Evolutionary conservation across 371 early-diverging fungal genomes (phyloP).

Genomic region (Rhizopus sp.): DNA sequence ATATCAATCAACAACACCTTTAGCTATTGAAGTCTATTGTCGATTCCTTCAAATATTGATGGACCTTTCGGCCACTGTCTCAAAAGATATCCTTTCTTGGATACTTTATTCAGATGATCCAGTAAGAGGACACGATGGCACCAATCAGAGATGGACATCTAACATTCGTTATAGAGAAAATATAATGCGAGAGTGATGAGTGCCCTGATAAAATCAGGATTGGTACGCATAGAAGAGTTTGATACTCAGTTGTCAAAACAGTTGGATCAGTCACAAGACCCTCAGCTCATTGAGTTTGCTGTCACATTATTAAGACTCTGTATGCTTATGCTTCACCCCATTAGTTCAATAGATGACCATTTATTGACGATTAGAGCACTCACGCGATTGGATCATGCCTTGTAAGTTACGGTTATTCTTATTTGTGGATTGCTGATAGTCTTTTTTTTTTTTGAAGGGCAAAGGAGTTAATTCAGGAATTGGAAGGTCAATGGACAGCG

Average conservation of each 20-base stretch:
- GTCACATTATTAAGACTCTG: conserved; percentile 71
- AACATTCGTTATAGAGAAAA: conserved; percentile 52
- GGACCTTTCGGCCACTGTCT: conserved; percentile 73
- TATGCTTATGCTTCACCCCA: conserved; percentile 57
- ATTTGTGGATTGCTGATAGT: background rate
- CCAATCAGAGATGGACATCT: no score
- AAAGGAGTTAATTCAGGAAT: conserved; percentile 27
- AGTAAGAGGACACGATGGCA: conserved; percentile 17
- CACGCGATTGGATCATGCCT: conserved; percentile 54
- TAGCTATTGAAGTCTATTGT: conserved; percentile 83
- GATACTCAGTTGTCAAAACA: conserved; percentile 83
- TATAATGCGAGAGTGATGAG: conserved; percentile 80
- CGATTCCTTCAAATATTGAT: conserved; percentile 79
- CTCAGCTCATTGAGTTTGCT: conserved; percentile 70
- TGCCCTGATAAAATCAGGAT: conserved; percentile 74
- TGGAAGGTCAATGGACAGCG: conserved; percentile 22
- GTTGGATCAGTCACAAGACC: conserved; percentile 67
- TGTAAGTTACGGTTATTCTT: conserved; percentile 27
- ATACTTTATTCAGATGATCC: conserved; percentile 90
- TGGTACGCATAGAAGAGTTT: conserved; percentile 76
- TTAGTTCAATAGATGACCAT: conserved; percentile 73
- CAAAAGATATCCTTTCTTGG: conserved; percentile 87
- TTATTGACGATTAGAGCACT: conserved; percentile 68
- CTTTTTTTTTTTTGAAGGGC: conserved; percentile 24
- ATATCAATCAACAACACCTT: conserved; percentile 71